Evolutionary conservation across 1,284 basidiomycete species (phyloP).

Genomic region (Cystobasidium sp.): DNA sequence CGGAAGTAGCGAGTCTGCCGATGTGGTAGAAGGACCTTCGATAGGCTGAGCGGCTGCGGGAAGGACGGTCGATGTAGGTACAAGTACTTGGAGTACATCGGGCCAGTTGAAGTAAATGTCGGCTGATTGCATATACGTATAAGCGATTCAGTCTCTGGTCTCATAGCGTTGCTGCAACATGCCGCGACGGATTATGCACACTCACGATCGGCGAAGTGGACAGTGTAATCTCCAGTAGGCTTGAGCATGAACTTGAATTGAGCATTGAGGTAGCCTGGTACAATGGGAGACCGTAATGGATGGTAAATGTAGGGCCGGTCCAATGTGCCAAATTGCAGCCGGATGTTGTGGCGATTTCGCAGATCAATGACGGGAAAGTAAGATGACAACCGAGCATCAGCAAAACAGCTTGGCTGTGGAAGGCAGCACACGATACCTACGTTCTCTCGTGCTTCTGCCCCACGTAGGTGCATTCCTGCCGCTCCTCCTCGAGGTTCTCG

Average conservation of each 20-base stretch:
- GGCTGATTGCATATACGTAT: conserved; percentile 4
- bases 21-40: conserved; percentile 43
- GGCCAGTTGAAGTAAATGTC: conserved; percentile 77
- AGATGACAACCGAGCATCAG: background rate
- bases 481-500: conserved; percentile 42
- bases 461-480: conserved; percentile 42
- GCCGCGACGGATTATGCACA: background rate
- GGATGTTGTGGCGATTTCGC: conserved; percentile 27
- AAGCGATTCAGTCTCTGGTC: conserved; percentile 25
- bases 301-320: background rate
- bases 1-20: conserved; percentile 63
- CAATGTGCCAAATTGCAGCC: conserved; percentile 5
- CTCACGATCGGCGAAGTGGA: conserved; percentile 88
- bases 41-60: conserved; percentile 44
- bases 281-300: background rate
- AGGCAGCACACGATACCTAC: conserved; percentile 35
- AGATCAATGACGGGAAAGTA: conserved; percentile 9
- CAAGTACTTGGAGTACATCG: conserved; percentile 93
- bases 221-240: conserved; percentile 86
- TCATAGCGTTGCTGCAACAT: background rate
- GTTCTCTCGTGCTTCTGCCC: conserved; percentile 41
- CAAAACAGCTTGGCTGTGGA: background rate
- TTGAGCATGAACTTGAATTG: conserved; percentile 93
- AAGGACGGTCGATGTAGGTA: conserved; percentile 67
- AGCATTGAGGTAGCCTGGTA: conserved; percentile 74